Evolutionary conservation across 352 stramenopile species (phyloP).

Genomic region (Phytophthora pisi): DNA sequence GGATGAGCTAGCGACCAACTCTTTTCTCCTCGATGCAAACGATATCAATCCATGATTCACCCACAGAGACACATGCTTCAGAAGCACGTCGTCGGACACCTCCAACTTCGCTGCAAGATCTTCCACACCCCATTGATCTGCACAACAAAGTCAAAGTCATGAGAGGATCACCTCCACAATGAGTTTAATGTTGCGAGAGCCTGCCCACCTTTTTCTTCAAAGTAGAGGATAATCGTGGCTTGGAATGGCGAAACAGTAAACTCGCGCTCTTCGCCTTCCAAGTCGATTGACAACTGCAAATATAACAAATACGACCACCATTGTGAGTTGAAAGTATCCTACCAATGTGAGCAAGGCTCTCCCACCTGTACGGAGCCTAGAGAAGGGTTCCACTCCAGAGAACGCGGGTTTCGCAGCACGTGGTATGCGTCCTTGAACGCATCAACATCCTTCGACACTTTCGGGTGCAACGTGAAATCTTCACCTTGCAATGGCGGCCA

Average conservation of each 20-base stretch:
- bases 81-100: slow-evolving; percentile 58
- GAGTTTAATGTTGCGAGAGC: background rate
- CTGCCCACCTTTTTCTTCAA: slow-evolving; percentile 88
- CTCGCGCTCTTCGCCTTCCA: slow-evolving; percentile 78
- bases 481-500: slow-evolving; percentile 96
- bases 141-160: background rate
- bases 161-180: background rate
- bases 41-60: slow-evolving; percentile 70
- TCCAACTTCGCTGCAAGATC: slow-evolving; percentile 68
- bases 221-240: slow-evolving; percentile 95
- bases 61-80: slow-evolving; percentile 73
- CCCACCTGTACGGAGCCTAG: slow-evolving; percentile 92
- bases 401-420: slow-evolving; percentile 94
- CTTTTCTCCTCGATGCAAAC: slow-evolving; percentile 47
- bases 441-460: slow-evolving; percentile 80
- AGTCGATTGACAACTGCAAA: slow-evolving; percentile 82
- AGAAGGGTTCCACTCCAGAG: slow-evolving; percentile 93
- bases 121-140: slow-evolving; percentile 64
- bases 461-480: slow-evolving; percentile 90
- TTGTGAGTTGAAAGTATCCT: background rate
- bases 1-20: slow-evolving; percentile 47
- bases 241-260: slow-evolving; percentile 94
- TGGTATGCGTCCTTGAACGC: slow-evolving; percentile 92
- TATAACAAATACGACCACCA: background rate
- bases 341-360: background rate